A percentile compares a stretch with the other conserved stretches of the same genome.
Evolutionary conservation across 1,284 basidiomycete species (phyloP).

Genomic region (Papiliotrema laurentii): DNA sequence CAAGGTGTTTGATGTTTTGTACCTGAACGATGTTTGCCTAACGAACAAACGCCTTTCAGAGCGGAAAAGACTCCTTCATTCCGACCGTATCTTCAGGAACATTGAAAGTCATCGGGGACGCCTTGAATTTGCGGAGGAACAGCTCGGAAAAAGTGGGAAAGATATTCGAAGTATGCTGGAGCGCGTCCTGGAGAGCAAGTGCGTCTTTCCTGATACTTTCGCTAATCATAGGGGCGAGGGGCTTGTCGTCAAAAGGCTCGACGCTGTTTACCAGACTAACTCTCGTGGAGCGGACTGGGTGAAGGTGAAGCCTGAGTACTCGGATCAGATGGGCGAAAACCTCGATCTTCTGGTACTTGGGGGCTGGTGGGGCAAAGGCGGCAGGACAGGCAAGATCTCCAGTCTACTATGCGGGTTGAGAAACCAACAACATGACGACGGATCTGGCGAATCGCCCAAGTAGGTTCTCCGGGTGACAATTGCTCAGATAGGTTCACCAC

Average conservation of each 20-base stretch:
- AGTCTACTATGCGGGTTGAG: conserved; percentile 49
- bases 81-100: conserved; percentile 34
- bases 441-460: conserved; percentile 59
- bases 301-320: conserved; percentile 85
- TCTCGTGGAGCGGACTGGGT: conserved; percentile 86
- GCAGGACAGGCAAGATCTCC: conserved; percentile 48
- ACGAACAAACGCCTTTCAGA: conserved; percentile 45
- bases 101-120: conserved; percentile 58
- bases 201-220: conserved; percentile 8
- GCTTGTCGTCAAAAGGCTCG: conserved; percentile 79
- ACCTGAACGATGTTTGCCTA: conserved; percentile 58
- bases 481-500: conserved; percentile 32
- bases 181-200: conserved; percentile 65
- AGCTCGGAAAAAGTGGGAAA: conserved; percentile 66
- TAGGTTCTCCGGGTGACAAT: conserved; percentile 40
- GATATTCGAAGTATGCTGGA: conserved; percentile 76
- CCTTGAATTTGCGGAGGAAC: conserved; percentile 70
- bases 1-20: conserved; percentile 89
- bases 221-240: conserved; percentile 69
- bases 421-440: conserved; percentile 49
- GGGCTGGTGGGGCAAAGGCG: conserved; percentile 50
- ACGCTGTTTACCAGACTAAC: conserved; percentile 73
- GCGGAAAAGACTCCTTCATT: conserved; percentile 45
- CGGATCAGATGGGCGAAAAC: conserved; percentile 77
- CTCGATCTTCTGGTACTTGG: conserved; percentile 81